A percentile compares a stretch with the other conserved stretches of the same genome.
phyloP scores from a whole-genome alignment of 352 stramenopile species.

The Phytopythium kandeliae region DNA sequence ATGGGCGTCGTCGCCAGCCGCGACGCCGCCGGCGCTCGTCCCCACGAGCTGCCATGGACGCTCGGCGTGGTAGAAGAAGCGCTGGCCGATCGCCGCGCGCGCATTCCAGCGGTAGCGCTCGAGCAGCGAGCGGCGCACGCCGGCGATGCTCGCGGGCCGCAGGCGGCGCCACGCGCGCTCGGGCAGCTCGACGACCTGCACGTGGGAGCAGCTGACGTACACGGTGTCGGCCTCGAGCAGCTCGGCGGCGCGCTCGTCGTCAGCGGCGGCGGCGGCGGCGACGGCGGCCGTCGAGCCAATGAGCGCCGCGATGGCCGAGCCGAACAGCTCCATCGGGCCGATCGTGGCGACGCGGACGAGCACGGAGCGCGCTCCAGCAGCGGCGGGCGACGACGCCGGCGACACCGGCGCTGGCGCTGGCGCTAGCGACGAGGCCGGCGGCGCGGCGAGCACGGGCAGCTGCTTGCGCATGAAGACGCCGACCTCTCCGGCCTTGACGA shows the following conservation, averaged over 20 bases:
- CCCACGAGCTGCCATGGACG: constrained; percentile 43
- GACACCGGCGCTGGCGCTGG: background rate
- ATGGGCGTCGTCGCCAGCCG: background rate
- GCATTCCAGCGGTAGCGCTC: constrained; percentile 61
- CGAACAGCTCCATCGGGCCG: constrained; percentile 64
- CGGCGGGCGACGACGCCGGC: background rate
- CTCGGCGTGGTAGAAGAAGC: constrained; percentile 36
- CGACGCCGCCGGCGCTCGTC: background rate
- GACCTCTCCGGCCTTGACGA: constrained; percentile 66
- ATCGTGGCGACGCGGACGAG: constrained; percentile 69
- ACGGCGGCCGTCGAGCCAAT: too few species aligned
- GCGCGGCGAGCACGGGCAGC: background rate
- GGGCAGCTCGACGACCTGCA: constrained; percentile 56
- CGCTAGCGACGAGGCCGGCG: background rate
- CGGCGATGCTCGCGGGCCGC: constrained; percentile 28
- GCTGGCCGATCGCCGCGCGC: constrained; percentile 22
- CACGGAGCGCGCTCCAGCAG: constrained; percentile 5
- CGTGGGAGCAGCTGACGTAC: constrained; percentile 56
- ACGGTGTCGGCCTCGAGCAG: constrained; percentile 22
- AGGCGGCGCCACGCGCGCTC: constrained; percentile 61
- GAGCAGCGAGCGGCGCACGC: constrained; percentile 39
- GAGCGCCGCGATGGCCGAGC: constrained; percentile 32
- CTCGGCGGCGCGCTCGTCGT: constrained; percentile 15
- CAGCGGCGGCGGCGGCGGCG: constrained; percentile 8
- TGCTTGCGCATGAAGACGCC: constrained; percentile 42